Evolutionary conservation across 2,329 filamentous ascomycete species (phyloP).

Genomic region (Ceratocystis lukuohia): DNA sequence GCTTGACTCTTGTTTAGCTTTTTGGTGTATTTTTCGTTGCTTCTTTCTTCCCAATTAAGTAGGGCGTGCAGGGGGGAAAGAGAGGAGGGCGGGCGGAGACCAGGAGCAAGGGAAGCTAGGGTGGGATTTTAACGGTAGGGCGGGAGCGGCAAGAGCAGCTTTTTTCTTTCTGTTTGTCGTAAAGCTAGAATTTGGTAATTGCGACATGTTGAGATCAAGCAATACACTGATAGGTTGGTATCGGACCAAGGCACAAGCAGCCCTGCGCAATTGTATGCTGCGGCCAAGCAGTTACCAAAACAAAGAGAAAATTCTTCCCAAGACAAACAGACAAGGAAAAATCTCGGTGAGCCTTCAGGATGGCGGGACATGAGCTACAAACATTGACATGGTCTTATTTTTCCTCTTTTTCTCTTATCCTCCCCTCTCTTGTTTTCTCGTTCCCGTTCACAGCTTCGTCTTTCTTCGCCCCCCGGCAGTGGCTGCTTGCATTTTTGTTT

Average conservation of each 20-base stretch:
- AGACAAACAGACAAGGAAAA: background rate
- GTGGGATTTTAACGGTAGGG: conserved; percentile 14
- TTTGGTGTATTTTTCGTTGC: background rate
- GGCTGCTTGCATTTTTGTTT: conserved; percentile 4
- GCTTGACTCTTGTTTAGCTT: background rate
- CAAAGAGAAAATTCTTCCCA: background rate
- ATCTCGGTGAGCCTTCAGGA: background rate
- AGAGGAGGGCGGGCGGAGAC: background rate
- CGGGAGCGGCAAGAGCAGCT: conserved; percentile 1
- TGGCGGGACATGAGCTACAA: background rate
- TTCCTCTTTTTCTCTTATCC: background rate
- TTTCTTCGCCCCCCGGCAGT: background rate
- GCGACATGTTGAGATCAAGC: background rate
- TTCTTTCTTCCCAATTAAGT: background rate
- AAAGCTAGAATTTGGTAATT: background rate
- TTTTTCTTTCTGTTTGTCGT: background rate
- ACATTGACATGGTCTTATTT: background rate
- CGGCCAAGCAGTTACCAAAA: background rate
- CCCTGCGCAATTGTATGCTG: background rate
- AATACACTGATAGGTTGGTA: background rate
- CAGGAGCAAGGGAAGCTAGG: background rate
- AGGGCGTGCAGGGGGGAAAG: background rate
- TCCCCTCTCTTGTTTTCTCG: background rate
- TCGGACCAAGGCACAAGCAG: background rate
- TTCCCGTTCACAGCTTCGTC: background rate